Percentiles rank a stretch among this genome's conserved stretches.
phyloP scores from a whole-genome alignment of 2,329 filamentous ascomycete species.

The Aspergillus fumigatiaffinis region DNA sequence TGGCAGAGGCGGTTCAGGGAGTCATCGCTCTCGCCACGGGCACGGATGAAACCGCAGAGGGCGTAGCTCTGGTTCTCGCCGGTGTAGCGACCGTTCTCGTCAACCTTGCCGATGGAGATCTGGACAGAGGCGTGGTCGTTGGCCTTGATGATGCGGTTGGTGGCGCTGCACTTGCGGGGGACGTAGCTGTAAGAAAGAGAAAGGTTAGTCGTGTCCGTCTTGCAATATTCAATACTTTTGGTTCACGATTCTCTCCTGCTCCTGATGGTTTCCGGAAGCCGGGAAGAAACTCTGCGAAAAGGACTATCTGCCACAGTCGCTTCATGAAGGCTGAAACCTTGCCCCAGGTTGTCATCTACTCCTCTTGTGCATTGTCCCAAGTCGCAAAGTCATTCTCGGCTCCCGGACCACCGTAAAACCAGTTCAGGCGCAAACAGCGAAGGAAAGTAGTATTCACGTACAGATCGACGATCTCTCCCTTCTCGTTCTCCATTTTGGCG shows the following conservation, averaged over 20 bases:
- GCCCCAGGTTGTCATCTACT: neutral
- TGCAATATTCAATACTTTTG: conserved; percentile 6
- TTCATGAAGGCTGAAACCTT: neutral
- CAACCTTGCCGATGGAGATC: conserved; percentile 95
- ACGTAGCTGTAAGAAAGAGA: conserved; percentile 65
- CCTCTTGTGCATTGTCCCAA: neutral
- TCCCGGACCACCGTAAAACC: neutral
- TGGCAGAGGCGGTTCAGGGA: conserved; percentile 92
- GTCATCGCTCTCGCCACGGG: conserved; percentile 98
- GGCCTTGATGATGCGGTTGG: conserved; percentile 99
- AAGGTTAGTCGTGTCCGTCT: conserved; percentile 12
- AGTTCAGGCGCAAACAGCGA: conserved; percentile 8
- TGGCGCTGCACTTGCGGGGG: conserved; percentile 97
- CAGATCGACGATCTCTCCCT: conserved; percentile 99
- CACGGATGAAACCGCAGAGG: conserved; percentile 94
- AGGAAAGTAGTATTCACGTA: conserved; percentile 50
- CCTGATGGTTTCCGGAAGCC: neutral
- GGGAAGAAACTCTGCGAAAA: neutral
- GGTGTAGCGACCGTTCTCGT: conserved; percentile 96
- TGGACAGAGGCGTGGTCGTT: conserved; percentile 99
- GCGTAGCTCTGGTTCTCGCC: conserved; percentile 98
- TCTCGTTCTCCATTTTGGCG: conserved; percentile 98
- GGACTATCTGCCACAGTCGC: neutral
- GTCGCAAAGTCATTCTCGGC: neutral
- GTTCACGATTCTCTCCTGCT: conserved; percentile 5